Evolutionary conservation across 495 filamentous ascomycete genomes (phyloP), one percentile per base, ranked within the genome.

Genomic region (Immersiella caudata): DNA sequence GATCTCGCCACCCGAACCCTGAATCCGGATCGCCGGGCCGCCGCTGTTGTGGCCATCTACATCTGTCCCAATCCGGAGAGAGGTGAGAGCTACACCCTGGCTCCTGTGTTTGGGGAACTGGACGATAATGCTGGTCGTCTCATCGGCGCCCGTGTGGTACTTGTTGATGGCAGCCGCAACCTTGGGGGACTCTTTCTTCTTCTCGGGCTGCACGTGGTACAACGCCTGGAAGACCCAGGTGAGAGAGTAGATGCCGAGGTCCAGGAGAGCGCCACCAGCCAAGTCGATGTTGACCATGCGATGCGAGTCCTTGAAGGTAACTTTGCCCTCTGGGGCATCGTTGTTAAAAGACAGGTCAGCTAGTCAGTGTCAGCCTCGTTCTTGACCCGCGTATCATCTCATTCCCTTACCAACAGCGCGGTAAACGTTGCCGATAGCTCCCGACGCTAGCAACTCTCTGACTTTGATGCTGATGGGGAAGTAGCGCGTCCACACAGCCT

Each of bases 211-310:
- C 27, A 87, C 83, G 76, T 94, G 91, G 75, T 97, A 97, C 49
- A 97, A 85, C 60, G 88, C 89, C 79, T 97, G 93, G 86, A 95
- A 97, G 65, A 95, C 84, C 94, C 94, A 98, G 6, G 93, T 97
- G 54, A 97, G 79, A 55, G 90, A 87, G 79, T 98, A 97, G 74
- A 98, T 90, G 29, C 94, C 94, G 70, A 98, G 80, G 75, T 97
- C 94, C 65, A 97, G 79, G 57, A 97, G 78, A 21, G 89, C 89
- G 57, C 94, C 94, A 21, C 94, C 94, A 0, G 93, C 94, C 36
- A 98, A 82, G 74, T 93, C 91, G 58, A 85, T 82, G 76, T 96
- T 97, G 46, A 88, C 91, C 93, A 97, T 96, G 12, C 94, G 86
- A 78, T 96, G 83, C 46, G 79, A 77, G 67, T 86, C 79, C 6